phyloP scores from a whole-genome alignment of 768 basidiomycete genomes.

The Galerina sulciceps region DNA sequence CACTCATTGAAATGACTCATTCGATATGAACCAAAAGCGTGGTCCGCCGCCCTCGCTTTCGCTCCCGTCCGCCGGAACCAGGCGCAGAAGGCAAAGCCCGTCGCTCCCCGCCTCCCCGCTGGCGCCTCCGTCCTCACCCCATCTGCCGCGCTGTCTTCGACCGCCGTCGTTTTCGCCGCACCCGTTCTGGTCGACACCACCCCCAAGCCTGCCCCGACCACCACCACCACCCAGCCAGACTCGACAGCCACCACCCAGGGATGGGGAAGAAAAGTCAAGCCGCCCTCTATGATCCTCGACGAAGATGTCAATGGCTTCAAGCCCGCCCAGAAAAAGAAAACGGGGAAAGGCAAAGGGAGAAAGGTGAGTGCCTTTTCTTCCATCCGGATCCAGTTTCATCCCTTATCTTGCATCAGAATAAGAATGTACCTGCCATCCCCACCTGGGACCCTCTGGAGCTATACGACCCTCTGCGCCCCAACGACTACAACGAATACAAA shows the following conservation, averaged over 20 bases:
- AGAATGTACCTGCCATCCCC: conserved; percentile 51
- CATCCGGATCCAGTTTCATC: not conserved
- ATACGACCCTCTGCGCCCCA: conserved; percentile 84
- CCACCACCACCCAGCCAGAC: conserved; percentile 1
- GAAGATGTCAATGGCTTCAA: conserved; percentile 89
- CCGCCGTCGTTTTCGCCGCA: conserved; percentile 75
- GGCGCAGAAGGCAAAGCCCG: conserved; percentile 61
- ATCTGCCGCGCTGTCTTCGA: conserved; percentile 42
- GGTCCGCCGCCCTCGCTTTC: conserved; percentile 90
- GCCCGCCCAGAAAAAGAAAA: conserved; percentile 56
- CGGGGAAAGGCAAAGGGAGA: conserved; percentile 61
- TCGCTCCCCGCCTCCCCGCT: conserved; percentile 56
- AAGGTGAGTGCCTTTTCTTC: conserved; percentile 51
- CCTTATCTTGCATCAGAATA: conserved; percentile 49
- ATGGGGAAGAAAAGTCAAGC: conserved; percentile 90
- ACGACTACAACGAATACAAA: conserved; percentile 90
- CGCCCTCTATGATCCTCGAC: conserved; percentile 88
- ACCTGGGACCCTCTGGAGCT: conserved; percentile 81
- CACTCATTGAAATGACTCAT: conserved; percentile 56
- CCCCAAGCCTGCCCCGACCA: conserved; percentile 22
- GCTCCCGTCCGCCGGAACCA: conserved; percentile 75
- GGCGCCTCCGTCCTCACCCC: conserved; percentile 60
- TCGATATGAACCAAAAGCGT: conserved; percentile 60
- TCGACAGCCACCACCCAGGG: conserved; percentile 51
- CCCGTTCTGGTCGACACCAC: conserved; percentile 57